Conservation (phyloP, 1,284 basidiomycete genomes). For the Pseudozyma pruni region DNA sequence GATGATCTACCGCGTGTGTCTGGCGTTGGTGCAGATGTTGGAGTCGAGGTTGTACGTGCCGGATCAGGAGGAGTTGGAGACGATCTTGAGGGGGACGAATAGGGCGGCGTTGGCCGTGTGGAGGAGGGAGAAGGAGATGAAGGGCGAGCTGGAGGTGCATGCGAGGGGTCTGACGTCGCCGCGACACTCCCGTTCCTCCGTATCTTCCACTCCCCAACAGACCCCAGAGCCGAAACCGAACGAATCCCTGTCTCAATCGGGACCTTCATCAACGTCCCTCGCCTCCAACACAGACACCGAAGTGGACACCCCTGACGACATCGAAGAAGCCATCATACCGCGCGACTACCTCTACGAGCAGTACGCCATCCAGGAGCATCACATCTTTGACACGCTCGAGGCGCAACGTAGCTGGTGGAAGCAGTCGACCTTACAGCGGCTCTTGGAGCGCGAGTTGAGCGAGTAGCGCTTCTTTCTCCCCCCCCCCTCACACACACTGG, state of each 20-base stretch:
- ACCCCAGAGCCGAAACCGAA: too few species aligned
- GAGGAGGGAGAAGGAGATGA: slow-evolving; percentile 42
- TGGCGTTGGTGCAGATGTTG: slow-evolving; percentile 59
- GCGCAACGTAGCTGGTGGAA: slow-evolving; percentile 63
- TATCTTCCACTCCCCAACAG: slow-evolving; percentile 1
- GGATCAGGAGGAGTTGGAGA: slow-evolving; percentile 51
- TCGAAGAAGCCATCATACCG: slow-evolving; percentile 23
- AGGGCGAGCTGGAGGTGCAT: slow-evolving; percentile 19
- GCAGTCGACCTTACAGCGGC: slow-evolving; percentile 52
- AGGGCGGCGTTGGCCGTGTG: slow-evolving; percentile 55
- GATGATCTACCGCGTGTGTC: slow-evolving; percentile 53
- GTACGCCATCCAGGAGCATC: slow-evolving; percentile 57
- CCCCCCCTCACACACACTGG: too few species aligned
- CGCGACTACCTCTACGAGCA: slow-evolving; percentile 62
- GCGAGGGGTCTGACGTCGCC: neutral
- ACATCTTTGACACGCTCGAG: slow-evolving; percentile 52
- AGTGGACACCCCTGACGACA: neutral
- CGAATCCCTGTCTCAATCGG: too few species aligned
- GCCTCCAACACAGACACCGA: slow-evolving; percentile 1
- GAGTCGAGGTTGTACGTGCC: slow-evolving; percentile 60
- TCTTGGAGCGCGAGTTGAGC: slow-evolving; percentile 60
- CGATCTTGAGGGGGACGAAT: slow-evolving; percentile 55
- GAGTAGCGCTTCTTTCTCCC: slow-evolving; percentile 7
- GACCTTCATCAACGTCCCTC: neutral
- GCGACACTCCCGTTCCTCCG: slow-evolving; percentile 2